Evolutionary conservation across 2,329 filamentous ascomycete species (phyloP).

Genomic region (Parascedosporium putredinis): DNA sequence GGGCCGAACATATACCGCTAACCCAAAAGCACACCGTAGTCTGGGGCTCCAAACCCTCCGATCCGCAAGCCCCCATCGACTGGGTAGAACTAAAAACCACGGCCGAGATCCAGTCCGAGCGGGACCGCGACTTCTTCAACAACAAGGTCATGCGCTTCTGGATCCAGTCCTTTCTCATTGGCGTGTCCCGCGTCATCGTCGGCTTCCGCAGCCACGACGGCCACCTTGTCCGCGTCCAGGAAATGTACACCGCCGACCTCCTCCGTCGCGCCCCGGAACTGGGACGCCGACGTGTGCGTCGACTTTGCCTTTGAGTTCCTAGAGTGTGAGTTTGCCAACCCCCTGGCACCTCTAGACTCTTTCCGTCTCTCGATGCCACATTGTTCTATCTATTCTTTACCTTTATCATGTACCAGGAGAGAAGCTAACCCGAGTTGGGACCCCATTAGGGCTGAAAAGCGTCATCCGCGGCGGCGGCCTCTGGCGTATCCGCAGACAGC

Average conservation of each 20-base stretch:
- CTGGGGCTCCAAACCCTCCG: constrained; percentile 69
- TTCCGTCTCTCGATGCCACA: background rate
- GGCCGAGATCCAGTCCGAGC: constrained; percentile 56
- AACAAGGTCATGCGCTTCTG: constrained; percentile 91
- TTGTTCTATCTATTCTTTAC: too few species aligned
- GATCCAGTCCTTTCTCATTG: constrained; percentile 91
- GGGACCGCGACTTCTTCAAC: constrained; percentile 68
- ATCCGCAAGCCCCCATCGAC: constrained; percentile 59
- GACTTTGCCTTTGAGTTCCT: constrained; percentile 76
- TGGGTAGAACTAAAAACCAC: constrained; percentile 95
- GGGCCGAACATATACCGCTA: too few species aligned
- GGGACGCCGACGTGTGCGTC: constrained; percentile 91
- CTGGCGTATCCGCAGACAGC: constrained; percentile 64
- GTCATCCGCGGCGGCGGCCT: constrained; percentile 61
- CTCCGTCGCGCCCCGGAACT: constrained; percentile 66
- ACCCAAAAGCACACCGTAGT: constrained; percentile 35
- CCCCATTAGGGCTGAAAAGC: constrained; percentile 46
- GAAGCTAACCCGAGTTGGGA: background rate
- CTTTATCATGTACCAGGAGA: too few species aligned
- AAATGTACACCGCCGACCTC: constrained; percentile 70
- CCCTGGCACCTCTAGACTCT: background rate
- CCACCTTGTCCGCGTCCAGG: constrained; percentile 60
- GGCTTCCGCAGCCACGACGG: constrained; percentile 69
- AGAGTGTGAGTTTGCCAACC: constrained; percentile 47
- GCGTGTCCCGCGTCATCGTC: constrained; percentile 83